Evolutionary conservation across 78 protist genomes (phyloP), one percentile per base, ranked within the genome.

Genomic region (Guillardia theta): DNA sequence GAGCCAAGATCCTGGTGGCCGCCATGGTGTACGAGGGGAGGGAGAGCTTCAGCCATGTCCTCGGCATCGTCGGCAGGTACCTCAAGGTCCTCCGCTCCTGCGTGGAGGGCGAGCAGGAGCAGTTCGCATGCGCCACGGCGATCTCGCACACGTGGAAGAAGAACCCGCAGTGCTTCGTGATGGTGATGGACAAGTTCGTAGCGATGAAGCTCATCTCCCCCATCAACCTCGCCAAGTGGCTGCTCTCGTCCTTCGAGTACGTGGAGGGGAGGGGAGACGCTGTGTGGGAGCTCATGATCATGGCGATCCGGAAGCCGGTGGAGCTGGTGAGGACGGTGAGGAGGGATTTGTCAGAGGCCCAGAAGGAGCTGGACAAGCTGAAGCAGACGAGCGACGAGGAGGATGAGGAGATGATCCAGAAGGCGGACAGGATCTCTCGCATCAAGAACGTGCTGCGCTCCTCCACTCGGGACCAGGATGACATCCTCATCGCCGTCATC

Each of bases 141-240:
- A 19, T 50, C 10, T 50, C 58, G 58, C 15, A 58, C 39, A 30
- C 27, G 70, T 58, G 70, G 70, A 30, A 27, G 6, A 1, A 6
- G 27, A 27, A 24, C 39, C 21, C 70, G 70, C 70, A 58, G 70
- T 27, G 6, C 70, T 58, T 24, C 70, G 27, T 58, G 39, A 58
- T 58, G 70, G 70, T 58, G 39, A 58, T 58, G 70, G 70, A 58
- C 70, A 58, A 58, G 70, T 30, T 58, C 39, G 70, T 58, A 8
- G 70, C 33, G 36, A 70, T 70, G 83, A 70, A 70, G 83, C 83
- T 70, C 45, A 70, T 70, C 41, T 24, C 83, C 12, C 83, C 83
- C 45, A 24, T 70, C 33, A 33, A 15, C 45, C 41, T 70, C 41
- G 83, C 36, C 83, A 12, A 24, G 45, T 70, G 83, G 83, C 83